A percentile compares a stretch with the other conserved stretches of the same genome.
Conservation (phyloP, 208 protist genomes). For the Plasmodiophora brassicae region DNA sequence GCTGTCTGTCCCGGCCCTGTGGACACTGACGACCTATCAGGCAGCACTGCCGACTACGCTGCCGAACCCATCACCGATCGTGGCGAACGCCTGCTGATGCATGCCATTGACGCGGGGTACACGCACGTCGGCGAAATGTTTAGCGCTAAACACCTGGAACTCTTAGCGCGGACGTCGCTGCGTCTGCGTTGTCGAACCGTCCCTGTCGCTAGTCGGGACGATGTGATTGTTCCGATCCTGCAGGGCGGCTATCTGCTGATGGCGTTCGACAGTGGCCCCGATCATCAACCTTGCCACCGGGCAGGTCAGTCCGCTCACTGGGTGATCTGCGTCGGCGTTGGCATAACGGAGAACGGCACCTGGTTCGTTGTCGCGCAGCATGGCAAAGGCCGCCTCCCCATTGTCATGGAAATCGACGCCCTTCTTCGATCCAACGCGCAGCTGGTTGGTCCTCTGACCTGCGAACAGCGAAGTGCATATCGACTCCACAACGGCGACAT, state of each 20-base stretch:
- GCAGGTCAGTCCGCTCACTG: not conserved
- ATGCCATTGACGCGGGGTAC: not conserved
- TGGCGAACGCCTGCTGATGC: not conserved
- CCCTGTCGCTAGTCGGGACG: not conserved
- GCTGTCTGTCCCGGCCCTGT: not conserved
- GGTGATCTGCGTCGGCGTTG: not conserved
- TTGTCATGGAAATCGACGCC: not conserved
- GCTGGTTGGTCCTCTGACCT: not conserved
- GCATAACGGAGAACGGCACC: not conserved
- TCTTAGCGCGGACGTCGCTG: not conserved
- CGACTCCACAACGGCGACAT: too few relatives aligned
- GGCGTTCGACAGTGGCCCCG: not conserved
- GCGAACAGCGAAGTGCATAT: too few relatives aligned
- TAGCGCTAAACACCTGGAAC: not conserved
- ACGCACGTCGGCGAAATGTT: not conserved
- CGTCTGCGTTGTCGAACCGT: not conserved
- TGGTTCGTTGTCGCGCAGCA: not conserved
- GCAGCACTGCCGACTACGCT: not conserved
- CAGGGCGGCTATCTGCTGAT: not conserved
- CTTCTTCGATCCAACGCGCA: not conserved
- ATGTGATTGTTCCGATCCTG: not conserved
- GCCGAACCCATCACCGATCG: not conserved
- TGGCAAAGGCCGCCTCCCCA: not conserved
- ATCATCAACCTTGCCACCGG: not conserved
- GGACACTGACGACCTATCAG: not conserved